Conservation (phyloP, 139 green algal species). For the Chlorella sp. region DNA sequence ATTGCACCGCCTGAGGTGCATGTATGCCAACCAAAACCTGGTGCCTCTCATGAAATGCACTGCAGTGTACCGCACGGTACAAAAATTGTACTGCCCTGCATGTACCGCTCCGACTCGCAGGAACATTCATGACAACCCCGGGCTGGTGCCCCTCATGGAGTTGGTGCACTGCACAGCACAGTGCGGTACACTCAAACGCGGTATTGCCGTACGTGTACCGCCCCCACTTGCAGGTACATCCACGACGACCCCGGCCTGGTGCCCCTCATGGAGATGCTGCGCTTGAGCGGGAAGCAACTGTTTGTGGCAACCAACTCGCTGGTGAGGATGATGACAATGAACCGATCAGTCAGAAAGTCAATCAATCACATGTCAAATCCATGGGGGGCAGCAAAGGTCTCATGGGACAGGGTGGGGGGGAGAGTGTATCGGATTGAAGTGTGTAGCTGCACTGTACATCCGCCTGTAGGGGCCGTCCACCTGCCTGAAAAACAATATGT, state of each 20-base stretch:
- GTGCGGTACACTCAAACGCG: not conserved
- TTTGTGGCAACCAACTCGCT: slow-evolving; percentile 98
- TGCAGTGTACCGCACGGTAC: no score
- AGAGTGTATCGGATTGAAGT: no score
- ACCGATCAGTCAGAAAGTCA: no score
- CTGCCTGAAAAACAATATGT: no score
- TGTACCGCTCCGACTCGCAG: slow-evolving; percentile 39
- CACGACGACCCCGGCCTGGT: slow-evolving; percentile 78
- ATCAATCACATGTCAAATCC: no score
- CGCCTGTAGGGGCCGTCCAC: no score
- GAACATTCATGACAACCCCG: slow-evolving; percentile 89
- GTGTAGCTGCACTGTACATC: no score
- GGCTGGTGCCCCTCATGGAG: slow-evolving; percentile 74
- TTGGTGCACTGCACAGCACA: slow-evolving; percentile 62
- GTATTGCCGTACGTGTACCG: no score
- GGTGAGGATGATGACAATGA: no score
- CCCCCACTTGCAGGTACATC: slow-evolving; percentile 80
- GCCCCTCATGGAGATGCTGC: slow-evolving; percentile 77
- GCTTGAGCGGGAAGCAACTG: slow-evolving; percentile 68
- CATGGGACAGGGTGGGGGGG: not conserved
- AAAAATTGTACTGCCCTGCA: no score
- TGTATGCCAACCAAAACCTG: no score
- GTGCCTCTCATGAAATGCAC: not conserved
- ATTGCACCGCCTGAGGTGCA: no score
- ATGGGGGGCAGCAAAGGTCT: not conserved